Evolutionary conservation across 495 filamentous ascomycete species (phyloP), one percentile per base, ranked within the genome.

Genomic region (Ramalina intermedia): DNA sequence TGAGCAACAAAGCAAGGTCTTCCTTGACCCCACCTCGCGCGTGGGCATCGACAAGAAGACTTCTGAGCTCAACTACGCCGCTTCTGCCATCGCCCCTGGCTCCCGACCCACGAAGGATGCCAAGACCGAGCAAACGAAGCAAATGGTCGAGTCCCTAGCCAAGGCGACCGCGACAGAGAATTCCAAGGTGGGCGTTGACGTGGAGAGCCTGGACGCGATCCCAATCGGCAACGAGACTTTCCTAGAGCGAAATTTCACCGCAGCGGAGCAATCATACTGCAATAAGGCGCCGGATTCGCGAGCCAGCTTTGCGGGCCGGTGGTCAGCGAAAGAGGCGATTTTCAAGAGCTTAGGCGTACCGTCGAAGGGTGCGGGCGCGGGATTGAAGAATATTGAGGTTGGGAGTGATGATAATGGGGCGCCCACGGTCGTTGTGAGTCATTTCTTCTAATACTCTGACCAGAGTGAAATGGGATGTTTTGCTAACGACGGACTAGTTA

Each of bases 321-420:
- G 91, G 91, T 86, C 80, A 55, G 91, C 91, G 3, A 99, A 99
- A 67, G 91, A 99, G 69, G 91, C 90, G 4, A 87, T 99, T 4
- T 99, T 99, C 71, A 99, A 99, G 74, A 83, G 84, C 12, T 68
- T 99, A n/a, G 85, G 87, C 37, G 86, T 95, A n/a, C 63, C 73
- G 55, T 77, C 85, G 61, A 80, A 84, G 65, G 91, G 91, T 47
- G 88, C 82, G 12, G 91, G 93, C 52, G 89, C 91, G 45, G 74
- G 84, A 16, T 57, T 99, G 68, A 89, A 82, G 69, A 90, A 96
- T 13, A 96, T 99, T 67, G 91, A 99, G 72, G 88, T 99, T 52
- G 63, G 72, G 36, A 79, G 74, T 51, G 82, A 90, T 59, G 76
- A 81, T 45, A 84, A 77, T 21, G 91, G 93, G 24, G 86, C 80